A percentile compares a stretch with the other conserved stretches of the same genome.
phyloP scores from a whole-genome alignment of 1,284 basidiomycete species.

The Ceratobasidium sp. region DNA sequence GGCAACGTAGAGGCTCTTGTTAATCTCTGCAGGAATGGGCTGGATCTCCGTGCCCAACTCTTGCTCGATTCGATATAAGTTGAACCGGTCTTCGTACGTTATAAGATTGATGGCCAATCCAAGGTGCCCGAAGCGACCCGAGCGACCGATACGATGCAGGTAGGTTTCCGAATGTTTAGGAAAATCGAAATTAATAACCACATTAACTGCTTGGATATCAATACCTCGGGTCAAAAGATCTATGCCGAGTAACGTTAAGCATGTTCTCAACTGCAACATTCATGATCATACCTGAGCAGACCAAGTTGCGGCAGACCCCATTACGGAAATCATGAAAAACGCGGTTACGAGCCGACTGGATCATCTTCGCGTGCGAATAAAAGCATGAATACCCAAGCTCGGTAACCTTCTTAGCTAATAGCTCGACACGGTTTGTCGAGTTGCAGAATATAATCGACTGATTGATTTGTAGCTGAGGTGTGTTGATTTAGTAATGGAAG shows the following conservation, averaged over 20 bases:
- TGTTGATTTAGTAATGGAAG: constrained; percentile 35
- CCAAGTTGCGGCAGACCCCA: constrained; percentile 97
- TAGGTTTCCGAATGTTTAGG: constrained; percentile 99
- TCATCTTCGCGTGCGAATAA: constrained; percentile 99
- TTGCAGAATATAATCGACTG: constrained; percentile 99
- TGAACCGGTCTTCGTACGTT: constrained; percentile 97
- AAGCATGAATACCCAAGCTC: constrained; percentile 99
- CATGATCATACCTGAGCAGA: constrained; percentile 71
- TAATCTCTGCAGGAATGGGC: constrained; percentile 92
- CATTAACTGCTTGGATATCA: constrained; percentile 99
- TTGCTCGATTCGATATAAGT: constrained; percentile 97
- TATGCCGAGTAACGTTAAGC: constrained; percentile 51
- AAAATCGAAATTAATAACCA: constrained; percentile 99
- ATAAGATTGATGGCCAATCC: constrained; percentile 97
- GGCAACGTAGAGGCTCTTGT: constrained; percentile 92
- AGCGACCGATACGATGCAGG: constrained; percentile 96
- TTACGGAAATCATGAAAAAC: constrained; percentile 99
- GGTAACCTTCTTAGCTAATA: constrained; percentile 98
- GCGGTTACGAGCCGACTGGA: constrained; percentile 97
- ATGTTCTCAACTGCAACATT: background rate
- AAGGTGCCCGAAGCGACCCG: constrained; percentile 96
- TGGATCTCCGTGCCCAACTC: constrained; percentile 98
- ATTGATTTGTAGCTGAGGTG: constrained; percentile 94
- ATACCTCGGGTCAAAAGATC: constrained; percentile 98
- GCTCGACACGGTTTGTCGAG: constrained; percentile 98